These are phyloP conservation scores for Fusarium begoniae DNA, from an alignment of 2,329 filamentous ascomycete genomes.

Conservation along the genomic window DNA sequence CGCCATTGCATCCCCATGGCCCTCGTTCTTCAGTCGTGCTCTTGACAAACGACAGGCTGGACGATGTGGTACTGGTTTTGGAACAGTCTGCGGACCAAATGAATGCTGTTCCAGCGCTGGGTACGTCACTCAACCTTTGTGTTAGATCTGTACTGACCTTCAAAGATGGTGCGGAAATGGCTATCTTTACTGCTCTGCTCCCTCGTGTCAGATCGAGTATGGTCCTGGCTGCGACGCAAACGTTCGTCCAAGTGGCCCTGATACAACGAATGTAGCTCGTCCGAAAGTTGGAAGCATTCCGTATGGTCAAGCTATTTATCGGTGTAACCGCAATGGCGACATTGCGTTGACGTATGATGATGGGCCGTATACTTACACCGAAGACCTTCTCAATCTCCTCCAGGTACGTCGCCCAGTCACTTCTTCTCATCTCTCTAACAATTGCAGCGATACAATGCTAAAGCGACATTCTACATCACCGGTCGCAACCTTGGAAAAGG, in stretches of 20 bases:
- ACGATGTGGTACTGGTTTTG: conserved; percentile 55
- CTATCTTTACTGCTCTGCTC: conserved; percentile 66
- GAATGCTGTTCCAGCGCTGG: conserved; percentile 56
- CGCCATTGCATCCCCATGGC: not conserved
- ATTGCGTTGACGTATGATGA: conserved; percentile 59
- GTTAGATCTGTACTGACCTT: not conserved
- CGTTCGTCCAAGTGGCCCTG: conserved; percentile 58
- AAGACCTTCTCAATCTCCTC: conserved; percentile 52
- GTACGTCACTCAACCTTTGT: conserved; percentile 35
- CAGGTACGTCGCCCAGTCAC: conserved; percentile 6
- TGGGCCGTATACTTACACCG: conserved; percentile 55
- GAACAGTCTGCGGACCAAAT: conserved; percentile 45
- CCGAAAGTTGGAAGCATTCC: conserved; percentile 62
- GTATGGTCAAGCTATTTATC: conserved; percentile 64
- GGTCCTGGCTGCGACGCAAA: conserved; percentile 71
- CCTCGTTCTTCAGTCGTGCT: not conserved
- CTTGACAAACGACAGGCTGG: conserved; percentile 43
- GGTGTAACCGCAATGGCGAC: conserved; percentile 47
- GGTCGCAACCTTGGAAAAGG: conserved; percentile 51
- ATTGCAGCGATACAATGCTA: conserved; percentile 45
- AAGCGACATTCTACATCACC: conserved; percentile 52
- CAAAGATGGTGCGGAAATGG: conserved; percentile 65
- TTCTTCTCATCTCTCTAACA: not conserved
- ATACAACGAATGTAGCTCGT: conserved; percentile 63
- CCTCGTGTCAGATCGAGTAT: conserved; percentile 69